Conservation (phyloP, 2,329 filamentous ascomycete species). For the Aspergillus ochraceoroseus region DNA sequence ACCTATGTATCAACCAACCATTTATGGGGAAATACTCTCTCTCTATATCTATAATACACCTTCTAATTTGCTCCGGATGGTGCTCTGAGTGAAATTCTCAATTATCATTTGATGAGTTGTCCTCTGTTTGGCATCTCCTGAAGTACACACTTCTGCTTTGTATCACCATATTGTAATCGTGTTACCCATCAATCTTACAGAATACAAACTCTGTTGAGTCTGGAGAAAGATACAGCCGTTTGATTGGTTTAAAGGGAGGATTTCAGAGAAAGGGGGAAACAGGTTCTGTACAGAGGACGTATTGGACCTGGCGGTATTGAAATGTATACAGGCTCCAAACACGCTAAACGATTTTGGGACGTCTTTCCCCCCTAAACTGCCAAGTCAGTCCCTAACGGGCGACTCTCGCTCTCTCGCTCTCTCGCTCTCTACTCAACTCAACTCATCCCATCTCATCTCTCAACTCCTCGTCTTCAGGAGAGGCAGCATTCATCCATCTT, state of each 20-base stretch:
- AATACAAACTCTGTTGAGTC: conserved; percentile 8
- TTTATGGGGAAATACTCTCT: no score
- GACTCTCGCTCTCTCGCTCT: conserved; percentile 10
- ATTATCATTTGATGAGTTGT: no score
- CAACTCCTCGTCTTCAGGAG: conserved; percentile 12
- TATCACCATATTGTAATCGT: no score
- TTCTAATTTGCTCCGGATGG: no score
- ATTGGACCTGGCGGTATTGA: conserved; percentile 23
- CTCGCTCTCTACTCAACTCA: conserved; percentile 9
- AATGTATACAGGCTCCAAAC: conserved; percentile 1
- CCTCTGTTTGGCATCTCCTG: no score
- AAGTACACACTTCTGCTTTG: no score
- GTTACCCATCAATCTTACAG: conserved; percentile 6
- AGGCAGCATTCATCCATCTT: conserved; percentile 14
- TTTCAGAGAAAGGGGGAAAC: conserved; percentile 11
- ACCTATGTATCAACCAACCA: no score
- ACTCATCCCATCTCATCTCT: conserved; percentile 5
- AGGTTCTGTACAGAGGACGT: conserved; percentile 26
- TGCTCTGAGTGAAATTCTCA: no score
- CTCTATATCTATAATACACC: no score
- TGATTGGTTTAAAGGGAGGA: conserved; percentile 5
- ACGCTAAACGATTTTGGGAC: conserved; percentile 22
- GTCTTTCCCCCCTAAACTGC: conserved; percentile 21
- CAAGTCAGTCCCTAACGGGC: conserved; percentile 13
- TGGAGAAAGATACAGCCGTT: conserved; percentile 14